Evolutionary conservation across 352 stramenopile species (phyloP), one percentile per base, ranked within the genome.

Genomic region (Globisporangium perplexum): DNA sequence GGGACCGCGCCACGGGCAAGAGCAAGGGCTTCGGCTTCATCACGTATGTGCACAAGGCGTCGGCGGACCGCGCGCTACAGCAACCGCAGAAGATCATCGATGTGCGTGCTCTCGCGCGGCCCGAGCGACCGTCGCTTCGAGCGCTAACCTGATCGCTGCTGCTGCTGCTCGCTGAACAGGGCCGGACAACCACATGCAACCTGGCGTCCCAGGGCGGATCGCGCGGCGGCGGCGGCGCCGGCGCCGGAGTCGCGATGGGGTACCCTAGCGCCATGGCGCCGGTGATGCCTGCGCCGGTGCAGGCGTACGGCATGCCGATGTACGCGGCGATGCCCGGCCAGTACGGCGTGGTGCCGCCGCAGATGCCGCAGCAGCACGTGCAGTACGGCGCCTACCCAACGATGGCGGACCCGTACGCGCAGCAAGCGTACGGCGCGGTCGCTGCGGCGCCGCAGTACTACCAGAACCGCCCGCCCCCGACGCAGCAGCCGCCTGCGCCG

Each of bases 11-110:
- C 26, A 86, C 78, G 0, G 76, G 74, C 30, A 82, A 78, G 57
- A 82, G 63, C 60, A 88, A 84, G 55, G 72, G 78, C n/a, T 91
- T 74, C 53, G 81, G 70, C 26, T 90, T 88, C 39, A 69, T 89
- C 48, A 85, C 66, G 30, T 91, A 69, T 56, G 63, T 63, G 30
- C 59, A 86, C n/a, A 71, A 76, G 41, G 46, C 55, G n/a, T 59
- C 57, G 2, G 78, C 73, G 0, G 59, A 74, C 18, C 57, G 49
- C 26, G 76, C 81, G 30, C 63, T 91, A n/a, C 63, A 77, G 47
- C 66, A 81, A n/a, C 74, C 76, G 5, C 64, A 74, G 45, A 88
- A 87, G 50, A 54, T 69, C 39, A 87, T 91, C 39, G 71, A 88
- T 55, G 81, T 91, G 71, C 39, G 72, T 76, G 22, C 5, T 39